phyloP scores from a whole-genome alignment of 1,284 basidiomycete genomes.

The Earliella scabrosa region DNA sequence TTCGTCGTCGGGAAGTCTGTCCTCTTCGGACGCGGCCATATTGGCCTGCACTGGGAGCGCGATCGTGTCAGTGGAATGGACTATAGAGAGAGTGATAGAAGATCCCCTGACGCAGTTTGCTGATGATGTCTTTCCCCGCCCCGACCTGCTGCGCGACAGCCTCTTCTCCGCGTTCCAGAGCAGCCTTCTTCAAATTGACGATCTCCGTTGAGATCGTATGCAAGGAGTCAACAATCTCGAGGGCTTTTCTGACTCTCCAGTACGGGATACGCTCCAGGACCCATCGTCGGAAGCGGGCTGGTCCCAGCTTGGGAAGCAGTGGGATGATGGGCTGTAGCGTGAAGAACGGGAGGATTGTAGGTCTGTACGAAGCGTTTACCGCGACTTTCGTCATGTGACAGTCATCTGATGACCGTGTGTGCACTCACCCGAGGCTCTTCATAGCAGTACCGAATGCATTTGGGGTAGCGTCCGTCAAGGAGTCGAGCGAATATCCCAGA shows the following conservation, averaged over 20 bases:
- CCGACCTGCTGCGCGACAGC: slow-evolving; percentile 27
- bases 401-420: neutral
- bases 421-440: slow-evolving; percentile 30
- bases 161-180: slow-evolving; percentile 24
- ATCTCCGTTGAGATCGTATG: slow-evolving; percentile 18
- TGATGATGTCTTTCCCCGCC: slow-evolving; percentile 37
- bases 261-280: slow-evolving; percentile 13
- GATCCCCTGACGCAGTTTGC: slow-evolving; percentile 36
- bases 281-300: slow-evolving; percentile 13
- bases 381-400: no score
- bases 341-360: slow-evolving; percentile 5
- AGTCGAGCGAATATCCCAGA: slow-evolving; percentile 25
- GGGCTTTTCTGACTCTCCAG: slow-evolving; percentile 6
- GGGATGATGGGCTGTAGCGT: neutral
- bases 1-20: slow-evolving; percentile 35
- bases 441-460: slow-evolving; percentile 29
- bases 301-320: slow-evolving; percentile 3
- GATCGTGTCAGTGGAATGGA: neutral
- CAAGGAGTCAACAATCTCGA: slow-evolving; percentile 22
- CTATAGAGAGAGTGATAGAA: neutral
- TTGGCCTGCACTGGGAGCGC: slow-evolving; percentile 34
- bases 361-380: neutral
- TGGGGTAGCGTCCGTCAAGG: slow-evolving; percentile 17
- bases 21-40: slow-evolving; percentile 28
- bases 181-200: slow-evolving; percentile 27